phyloP scores from a whole-genome alignment of 805 yeast species.

The Saccharomyces kudriavzevii region DNA sequence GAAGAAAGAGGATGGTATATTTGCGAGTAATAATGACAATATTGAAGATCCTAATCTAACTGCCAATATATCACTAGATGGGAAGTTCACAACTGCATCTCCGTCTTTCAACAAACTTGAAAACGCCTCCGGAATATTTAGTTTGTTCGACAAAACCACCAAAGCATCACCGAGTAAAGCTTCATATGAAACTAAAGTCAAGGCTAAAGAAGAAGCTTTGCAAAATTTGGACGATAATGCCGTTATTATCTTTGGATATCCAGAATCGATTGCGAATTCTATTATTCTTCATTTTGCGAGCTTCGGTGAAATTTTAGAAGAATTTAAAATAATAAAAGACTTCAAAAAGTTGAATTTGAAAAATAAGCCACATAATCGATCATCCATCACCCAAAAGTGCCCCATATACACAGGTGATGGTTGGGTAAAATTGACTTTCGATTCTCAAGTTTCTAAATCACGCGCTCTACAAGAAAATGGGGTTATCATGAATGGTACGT shows the following conservation, averaged over 20 bases:
- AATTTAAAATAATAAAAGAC: conserved; percentile 43
- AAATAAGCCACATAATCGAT: not conserved
- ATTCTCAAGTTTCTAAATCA: conserved; percentile 62
- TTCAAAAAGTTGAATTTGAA: not conserved
- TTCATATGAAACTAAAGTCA: conserved; percentile 1
- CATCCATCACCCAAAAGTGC: conserved; percentile 24
- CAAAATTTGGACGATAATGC: conserved; percentile 42
- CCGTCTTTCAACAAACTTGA: not conserved
- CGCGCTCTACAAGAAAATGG: conserved; percentile 87
- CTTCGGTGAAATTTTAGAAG: conserved; percentile 74
- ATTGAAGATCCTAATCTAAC: conserved; percentile 1
- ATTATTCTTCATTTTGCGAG: conserved; percentile 67
- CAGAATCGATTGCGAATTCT: conserved; percentile 60
- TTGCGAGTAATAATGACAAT: conserved; percentile 3
- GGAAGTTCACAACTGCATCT: conserved; percentile 4
- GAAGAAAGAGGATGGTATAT: conserved; percentile 34
- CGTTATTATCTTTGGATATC: conserved; percentile 81
- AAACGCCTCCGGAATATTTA: not conserved
- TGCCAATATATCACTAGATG: not conserved
- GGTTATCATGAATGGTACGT: conserved; percentile 51
- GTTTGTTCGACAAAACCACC: not conserved
- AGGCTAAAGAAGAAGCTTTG: conserved; percentile 1
- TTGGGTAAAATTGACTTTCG: conserved; percentile 88
- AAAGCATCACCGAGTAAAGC: not conserved
- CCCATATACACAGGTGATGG: conserved; percentile 80